Base-by-base conservation (phyloP, 2,329 filamentous ascomycete genomes). In the Mollisiaceae sp. region DNA sequence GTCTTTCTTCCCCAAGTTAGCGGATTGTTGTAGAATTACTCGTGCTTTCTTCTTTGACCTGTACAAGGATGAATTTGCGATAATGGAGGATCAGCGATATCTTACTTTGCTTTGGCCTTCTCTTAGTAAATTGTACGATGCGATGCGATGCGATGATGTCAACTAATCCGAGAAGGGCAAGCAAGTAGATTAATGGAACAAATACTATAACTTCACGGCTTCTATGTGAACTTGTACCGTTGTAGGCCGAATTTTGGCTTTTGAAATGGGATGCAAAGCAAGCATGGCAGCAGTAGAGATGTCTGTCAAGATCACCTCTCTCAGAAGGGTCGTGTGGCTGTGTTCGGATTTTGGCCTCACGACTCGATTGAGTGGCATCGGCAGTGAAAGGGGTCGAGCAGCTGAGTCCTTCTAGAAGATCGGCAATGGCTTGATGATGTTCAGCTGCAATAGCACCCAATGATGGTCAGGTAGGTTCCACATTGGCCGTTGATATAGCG, bases 81-180 rank as follows among this genome's bases (percentile, higher is more conserved):
- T 54, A 15, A 2, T 50, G 50, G 27, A 32, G 27, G 50, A 24
- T 54, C 22, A 54, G 32, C 8, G 24, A 27, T 54, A 54, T 18
- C 50, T 54, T 54, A 18, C 9, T n/a, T 54, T 54, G 22, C 24
- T 54, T 54, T 54, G 22, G 50, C 50, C 50, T 54, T 54, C 50
- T 54, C 4, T 18, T 47, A 24, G 45, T n/a, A 18, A 32, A 24
- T 54, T 14, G 12, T 35, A 35, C 22, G 22, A 54, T 54, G 22
- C 50, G 50, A 54, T 54, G 22, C 50, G 50, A 32, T 54, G 22
- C 50, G 50, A 54, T 54, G 27, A 54, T 54, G 50, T 27, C 50
- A 54, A 54, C 32, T 54, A 54, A 32, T 54, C 50, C 14, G 22
- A 54, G 32, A 54, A 24, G 43, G 22, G 8, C 50, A 54, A 32